phyloP scores from a whole-genome alignment of 805 yeast genomes.

The Naumovozyma dairenensis region DNA sequence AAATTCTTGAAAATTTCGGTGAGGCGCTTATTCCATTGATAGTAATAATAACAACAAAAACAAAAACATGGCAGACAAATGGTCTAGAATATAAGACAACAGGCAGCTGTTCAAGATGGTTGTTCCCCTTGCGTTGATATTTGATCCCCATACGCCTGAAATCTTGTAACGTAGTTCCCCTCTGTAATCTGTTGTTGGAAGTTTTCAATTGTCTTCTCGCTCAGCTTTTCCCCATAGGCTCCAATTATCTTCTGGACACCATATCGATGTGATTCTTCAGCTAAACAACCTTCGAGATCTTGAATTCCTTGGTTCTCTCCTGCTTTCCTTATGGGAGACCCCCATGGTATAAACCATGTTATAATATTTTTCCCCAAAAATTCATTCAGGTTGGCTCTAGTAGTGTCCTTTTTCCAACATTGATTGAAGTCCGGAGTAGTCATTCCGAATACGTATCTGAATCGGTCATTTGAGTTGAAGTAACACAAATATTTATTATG shows the following conservation, averaged over 20 bases:
- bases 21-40: neutral
- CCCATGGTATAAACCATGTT: conserved; percentile 27
- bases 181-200: conserved; percentile 6
- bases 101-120: neutral
- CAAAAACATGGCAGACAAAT: neutral
- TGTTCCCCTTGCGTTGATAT: neutral
- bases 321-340: conserved; percentile 5
- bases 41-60: neutral
- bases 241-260: conserved; percentile 6
- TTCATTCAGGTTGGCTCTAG: conserved; percentile 21
- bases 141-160: conserved; percentile 9
- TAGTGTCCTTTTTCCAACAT: conserved; percentile 17
- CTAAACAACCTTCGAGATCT: conserved; percentile 24
- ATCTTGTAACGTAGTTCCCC: conserved; percentile 7
- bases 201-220: conserved; percentile 3
- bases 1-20: too few relatives aligned
- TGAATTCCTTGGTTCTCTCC: conserved; percentile 13
- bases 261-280: conserved; percentile 5
- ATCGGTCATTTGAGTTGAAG: conserved; percentile 25
- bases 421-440: conserved; percentile 18
- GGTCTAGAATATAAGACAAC: neutral
- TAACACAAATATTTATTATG: conserved; percentile 19
- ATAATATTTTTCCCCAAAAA: conserved; percentile 22
- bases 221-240: conserved; percentile 5
- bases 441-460: conserved; percentile 36